Conservation (phyloP, 164 flowering plant genomes). For the Aristolochia contorta region DNA sequence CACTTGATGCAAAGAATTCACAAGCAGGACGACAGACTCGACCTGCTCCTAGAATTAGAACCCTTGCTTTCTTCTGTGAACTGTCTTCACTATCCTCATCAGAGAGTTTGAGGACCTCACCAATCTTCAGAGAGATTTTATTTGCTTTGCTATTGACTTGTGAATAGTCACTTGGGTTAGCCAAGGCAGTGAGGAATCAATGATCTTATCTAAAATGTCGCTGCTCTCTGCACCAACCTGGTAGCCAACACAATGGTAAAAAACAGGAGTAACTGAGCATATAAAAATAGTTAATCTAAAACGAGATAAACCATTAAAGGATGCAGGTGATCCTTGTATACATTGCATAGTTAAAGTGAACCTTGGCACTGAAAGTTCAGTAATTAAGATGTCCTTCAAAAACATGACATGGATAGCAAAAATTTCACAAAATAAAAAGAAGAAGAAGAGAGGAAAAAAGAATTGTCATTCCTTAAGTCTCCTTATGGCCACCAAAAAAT, state of each 20-base stretch:
- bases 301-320: no score
- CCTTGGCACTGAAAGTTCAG: no score
- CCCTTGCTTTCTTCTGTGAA: conserved; percentile 23
- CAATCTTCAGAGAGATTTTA: conserved; percentile 48
- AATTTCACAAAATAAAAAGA: no score
- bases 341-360: no score
- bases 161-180: conserved; percentile 30
- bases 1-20: conserved; percentile 61
- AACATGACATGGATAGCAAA: no score
- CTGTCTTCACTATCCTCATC: conserved; percentile 11
- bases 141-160: conserved; percentile 20
- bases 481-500: neutral
- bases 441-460: no score
- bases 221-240: conserved; percentile 88
- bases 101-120: conserved; percentile 37
- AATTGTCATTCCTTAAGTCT: neutral
- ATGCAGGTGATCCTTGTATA: no score
- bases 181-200: conserved; percentile 74
- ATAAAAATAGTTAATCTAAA: no score
- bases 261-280: neutral
- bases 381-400: no score
- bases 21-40: conserved; percentile 94
- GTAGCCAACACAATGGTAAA: conserved; percentile 9
- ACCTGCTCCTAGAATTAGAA: conserved; percentile 91
- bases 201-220: conserved; percentile 59